phyloP scores from a whole-genome alignment of 148 eudicot species.

The Polygonum aviculare region DNA sequence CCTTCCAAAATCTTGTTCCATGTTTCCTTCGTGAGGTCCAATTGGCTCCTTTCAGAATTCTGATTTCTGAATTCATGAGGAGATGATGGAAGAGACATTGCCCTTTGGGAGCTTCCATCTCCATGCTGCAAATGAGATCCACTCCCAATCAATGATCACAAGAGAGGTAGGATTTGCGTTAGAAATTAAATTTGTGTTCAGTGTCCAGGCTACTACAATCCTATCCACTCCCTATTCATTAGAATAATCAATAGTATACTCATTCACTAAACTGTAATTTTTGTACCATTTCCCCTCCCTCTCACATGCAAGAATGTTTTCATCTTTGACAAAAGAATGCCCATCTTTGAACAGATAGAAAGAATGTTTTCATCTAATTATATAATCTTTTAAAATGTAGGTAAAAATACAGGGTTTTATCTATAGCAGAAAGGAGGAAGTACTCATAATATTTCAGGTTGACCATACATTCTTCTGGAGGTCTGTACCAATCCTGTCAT shows the following conservation, averaged over 20 bases:
- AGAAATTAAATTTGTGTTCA: neutral
- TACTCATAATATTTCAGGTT: neutral
- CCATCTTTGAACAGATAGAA: neutral
- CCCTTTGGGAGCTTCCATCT: constrained; percentile 67
- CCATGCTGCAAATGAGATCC: constrained; percentile 24
- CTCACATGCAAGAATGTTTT: neutral
- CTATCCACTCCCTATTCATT: neutral
- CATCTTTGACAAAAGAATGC: neutral
- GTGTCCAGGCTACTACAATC: neutral
- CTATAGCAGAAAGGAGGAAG: neutral
- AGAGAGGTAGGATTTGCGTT: neutral
- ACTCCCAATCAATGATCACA: neutral
- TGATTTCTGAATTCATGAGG: constrained; percentile 66
- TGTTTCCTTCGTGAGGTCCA: constrained; percentile 41
- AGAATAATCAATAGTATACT: neutral
- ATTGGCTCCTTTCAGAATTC: constrained; percentile 33
- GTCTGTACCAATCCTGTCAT: constrained; percentile 27
- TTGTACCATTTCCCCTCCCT: neutral
- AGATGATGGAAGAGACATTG: constrained; percentile 88
- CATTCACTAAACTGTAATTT: neutral
- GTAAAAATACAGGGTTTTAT: neutral
- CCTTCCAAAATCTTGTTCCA: constrained; percentile 74
- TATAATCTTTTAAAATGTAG: neutral
- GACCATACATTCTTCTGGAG: constrained; percentile 49
- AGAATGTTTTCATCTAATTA: neutral